Evolutionary conservation across 208 protist species (phyloP).

Genomic region (Acanthamoeba triangularis): DNA sequence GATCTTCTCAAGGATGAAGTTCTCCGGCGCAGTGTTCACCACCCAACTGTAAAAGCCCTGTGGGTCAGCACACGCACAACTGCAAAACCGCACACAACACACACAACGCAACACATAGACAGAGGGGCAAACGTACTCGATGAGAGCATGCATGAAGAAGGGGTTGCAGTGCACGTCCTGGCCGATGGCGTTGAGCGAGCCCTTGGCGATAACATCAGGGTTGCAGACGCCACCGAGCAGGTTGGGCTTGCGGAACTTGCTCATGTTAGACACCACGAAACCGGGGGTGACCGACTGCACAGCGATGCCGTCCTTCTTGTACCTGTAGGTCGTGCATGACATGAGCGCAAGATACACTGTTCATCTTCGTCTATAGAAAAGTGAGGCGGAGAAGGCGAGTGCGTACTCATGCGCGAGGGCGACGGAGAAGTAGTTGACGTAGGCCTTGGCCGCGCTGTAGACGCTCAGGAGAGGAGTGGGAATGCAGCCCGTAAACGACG

Average conservation of each 20-base stretch:
- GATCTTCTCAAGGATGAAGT: conserved; percentile 64
- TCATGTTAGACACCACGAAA: conserved; percentile 78
- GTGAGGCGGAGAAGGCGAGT: background rate
- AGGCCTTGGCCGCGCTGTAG: conserved; percentile 95
- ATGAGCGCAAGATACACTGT: background rate
- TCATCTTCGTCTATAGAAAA: no score
- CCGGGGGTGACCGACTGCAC: conserved; percentile 67
- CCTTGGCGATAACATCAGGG: conserved; percentile 47
- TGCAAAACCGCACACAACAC: background rate
- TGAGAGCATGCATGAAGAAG: conserved; percentile 69
- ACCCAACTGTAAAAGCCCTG: background rate
- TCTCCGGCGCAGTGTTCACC: background rate
- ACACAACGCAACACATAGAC: background rate
- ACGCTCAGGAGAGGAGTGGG: conserved; percentile 92
- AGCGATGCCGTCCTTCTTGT: conserved; percentile 57
- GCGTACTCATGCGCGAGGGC: conserved; percentile 91
- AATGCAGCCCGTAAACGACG: conserved; percentile 91
- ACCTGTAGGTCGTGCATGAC: background rate
- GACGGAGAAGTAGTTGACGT: conserved; percentile 91
- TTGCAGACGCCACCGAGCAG: conserved; percentile 54
- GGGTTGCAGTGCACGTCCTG: conserved; percentile 55
- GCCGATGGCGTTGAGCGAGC: conserved; percentile 50
- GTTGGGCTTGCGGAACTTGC: conserved; percentile 67
- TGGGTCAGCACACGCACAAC: background rate
- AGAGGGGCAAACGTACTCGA: conserved; percentile 5